A percentile compares a stretch with the other conserved stretches of the same genome.
phyloP scores from a whole-genome alignment of 768 basidiomycete species.

The Auricularia auricula-judae region DNA sequence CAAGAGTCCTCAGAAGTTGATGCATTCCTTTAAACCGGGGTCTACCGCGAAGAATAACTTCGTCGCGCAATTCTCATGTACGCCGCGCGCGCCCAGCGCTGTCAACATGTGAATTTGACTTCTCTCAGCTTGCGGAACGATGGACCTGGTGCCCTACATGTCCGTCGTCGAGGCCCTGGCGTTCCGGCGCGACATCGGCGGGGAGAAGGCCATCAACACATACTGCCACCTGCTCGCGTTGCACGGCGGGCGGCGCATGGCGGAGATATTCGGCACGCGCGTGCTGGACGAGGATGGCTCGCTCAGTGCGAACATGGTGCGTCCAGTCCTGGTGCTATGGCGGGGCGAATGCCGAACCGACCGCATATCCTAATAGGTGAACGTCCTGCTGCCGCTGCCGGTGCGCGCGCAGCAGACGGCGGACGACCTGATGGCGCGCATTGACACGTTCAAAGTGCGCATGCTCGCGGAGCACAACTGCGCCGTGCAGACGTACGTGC shows the following conservation, averaged over 20 bases:
- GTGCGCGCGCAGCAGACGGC: not conserved
- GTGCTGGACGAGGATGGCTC: slow-evolving; percentile 46
- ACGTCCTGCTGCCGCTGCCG: not conserved
- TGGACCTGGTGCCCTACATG: slow-evolving; percentile 42
- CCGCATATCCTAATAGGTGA: not conserved
- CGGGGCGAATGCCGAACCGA: no score
- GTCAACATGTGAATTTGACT: no score
- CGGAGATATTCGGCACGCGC: slow-evolving; percentile 47
- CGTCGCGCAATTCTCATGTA: slow-evolving; percentile 31
- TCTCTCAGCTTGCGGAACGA: slow-evolving; percentile 43
- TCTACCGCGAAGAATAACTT: not conserved
- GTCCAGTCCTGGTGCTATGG: slow-evolving; percentile 2
- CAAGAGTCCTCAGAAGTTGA: not conserved
- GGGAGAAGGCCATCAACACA: slow-evolving; percentile 56
- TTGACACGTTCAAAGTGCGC: not conserved
- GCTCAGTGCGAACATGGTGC: slow-evolving; percentile 62
- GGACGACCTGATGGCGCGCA: not conserved
- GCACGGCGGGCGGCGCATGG: slow-evolving; percentile 49
- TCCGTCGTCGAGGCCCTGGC: slow-evolving; percentile 47
- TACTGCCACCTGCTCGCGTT: slow-evolving; percentile 65
- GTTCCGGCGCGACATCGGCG: slow-evolving; percentile 65
- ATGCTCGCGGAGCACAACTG: not conserved
- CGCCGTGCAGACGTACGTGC: not conserved
- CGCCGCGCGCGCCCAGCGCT: not conserved
- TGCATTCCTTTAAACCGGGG: slow-evolving; percentile 30